Evolutionary conservation across 1,139 yeast species (phyloP), one percentile per base, ranked within the genome.

Genomic region (Taphrina sp.): DNA sequence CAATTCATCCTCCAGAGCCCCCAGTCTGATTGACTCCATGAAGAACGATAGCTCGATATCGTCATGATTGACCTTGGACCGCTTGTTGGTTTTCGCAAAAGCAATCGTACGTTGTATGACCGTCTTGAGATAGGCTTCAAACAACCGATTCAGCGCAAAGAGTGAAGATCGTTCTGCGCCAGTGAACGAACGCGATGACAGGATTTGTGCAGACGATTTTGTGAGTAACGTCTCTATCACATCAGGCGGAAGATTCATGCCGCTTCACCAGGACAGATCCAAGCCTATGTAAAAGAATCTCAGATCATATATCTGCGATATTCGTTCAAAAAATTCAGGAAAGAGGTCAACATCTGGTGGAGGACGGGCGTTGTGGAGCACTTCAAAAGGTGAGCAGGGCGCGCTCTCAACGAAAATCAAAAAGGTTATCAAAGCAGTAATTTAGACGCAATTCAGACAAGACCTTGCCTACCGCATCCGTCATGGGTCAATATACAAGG

Each of bases 1-100:
- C 36, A 49, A 16, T 31, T 49, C 54, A 24, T 31, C 39, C 19
- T 49, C 54, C 16, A 49, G 43, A 12, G 54, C 39, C n/a, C 46
- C 46, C 4, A 35, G 26, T 7, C 23, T 16, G 17, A 49, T 39
- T 7, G 37, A 42, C 29, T 29, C 54, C 38, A 41, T 31, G 46
- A 49, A 39, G 23, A 49, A 35, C 10, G 46, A 41, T 17, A 49
- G 31, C 24, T 49, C 54, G 17, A 49, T 20, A 24, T 49, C 54
- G 14, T 49, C 54, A 24, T 39, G 33, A 20, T 42, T 49, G 20
- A 39, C 54, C 16, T 42, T 41, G 3, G 54, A 17, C 3, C 54
- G 38, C 34, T 42, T 31, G 17, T 49, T 49, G 26, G 43, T 42
- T 19, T 41, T 28, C 12, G 54, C 37, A 33, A 41, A 49, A 8